These are phyloP conservation scores for Astraeus odoratus DNA, from an alignment of 768 basidiomycete genomes.

Conservation along the genomic window DNA sequence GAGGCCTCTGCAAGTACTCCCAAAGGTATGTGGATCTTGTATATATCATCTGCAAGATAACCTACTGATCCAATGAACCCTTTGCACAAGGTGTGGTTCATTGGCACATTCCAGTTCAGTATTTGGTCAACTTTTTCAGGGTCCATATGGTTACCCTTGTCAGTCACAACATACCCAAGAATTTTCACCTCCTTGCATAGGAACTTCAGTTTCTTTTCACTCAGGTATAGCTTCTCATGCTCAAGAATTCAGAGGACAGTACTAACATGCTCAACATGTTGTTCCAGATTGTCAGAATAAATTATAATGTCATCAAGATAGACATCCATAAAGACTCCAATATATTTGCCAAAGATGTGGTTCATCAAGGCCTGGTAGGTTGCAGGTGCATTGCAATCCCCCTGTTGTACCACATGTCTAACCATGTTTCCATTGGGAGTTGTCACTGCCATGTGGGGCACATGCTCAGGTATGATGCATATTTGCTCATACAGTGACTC, in stretches of 20 bases:
- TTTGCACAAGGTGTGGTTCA: not conserved
- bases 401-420: no score
- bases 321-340: slow-evolving; percentile 4
- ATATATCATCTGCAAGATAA: not conserved
- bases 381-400: no score
- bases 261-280: slow-evolving; percentile 25
- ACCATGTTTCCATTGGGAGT: not conserved
- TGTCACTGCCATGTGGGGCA: not conserved
- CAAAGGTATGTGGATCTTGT: not conserved
- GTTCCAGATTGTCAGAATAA: slow-evolving; percentile 14
- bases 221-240: slow-evolving; percentile 26
- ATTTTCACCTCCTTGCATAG: slow-evolving; percentile 28
- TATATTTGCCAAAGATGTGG: slow-evolving; percentile 23
- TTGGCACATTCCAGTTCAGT: slow-evolving; percentile 16
- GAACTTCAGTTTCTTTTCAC: slow-evolving; percentile 11
- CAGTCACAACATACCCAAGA: slow-evolving; percentile 30
- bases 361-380: slow-evolving; percentile 38
- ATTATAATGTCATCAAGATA: no score
- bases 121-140: slow-evolving; percentile 16
- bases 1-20: not conserved
- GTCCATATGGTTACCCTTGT: slow-evolving; percentile 19
- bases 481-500: no score
- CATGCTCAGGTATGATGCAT: no score
- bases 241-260: slow-evolving; percentile 29
- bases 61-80: not conserved